Conservation (phyloP, 2,329 filamentous ascomycete genomes). For the Aspergillus fumigatus region DNA sequence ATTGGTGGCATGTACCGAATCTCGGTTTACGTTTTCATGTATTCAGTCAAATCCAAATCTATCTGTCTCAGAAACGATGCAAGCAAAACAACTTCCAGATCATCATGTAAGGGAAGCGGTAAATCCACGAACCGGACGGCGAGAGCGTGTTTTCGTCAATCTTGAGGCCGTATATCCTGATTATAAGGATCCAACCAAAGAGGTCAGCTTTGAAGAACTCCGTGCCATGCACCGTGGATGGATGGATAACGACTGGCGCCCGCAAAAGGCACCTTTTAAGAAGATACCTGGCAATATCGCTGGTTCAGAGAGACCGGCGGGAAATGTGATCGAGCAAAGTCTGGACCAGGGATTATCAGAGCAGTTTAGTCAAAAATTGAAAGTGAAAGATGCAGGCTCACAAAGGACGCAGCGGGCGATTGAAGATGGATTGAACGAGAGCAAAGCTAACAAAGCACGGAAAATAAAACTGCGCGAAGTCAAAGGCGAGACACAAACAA, state of each 20-base stretch:
- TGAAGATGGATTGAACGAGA: constrained; percentile 21
- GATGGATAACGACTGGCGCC: constrained; percentile 52
- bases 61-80: constrained; percentile 34
- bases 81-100: constrained; percentile 58
- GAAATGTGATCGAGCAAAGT: constrained; percentile 15
- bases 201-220: constrained; percentile 89
- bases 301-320: constrained; percentile 14
- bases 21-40: constrained; percentile 44
- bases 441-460: constrained; percentile 47
- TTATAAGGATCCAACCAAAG: constrained; percentile 63
- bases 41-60: constrained; percentile 47
- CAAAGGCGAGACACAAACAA: constrained; percentile 83
- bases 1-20: constrained; percentile 54
- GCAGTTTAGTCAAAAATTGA: constrained; percentile 30
- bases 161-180: constrained; percentile 81
- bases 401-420: constrained; percentile 11
- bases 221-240: constrained; percentile 72
- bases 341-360: constrained; percentile 23
- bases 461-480: constrained; percentile 80
- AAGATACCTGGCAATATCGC: constrained; percentile 43
- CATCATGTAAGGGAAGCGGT: constrained; percentile 74
- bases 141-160: constrained; percentile 83
- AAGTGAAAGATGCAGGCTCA: constrained; percentile 19
- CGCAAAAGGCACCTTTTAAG: constrained; percentile 50
- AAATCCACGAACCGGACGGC: constrained; percentile 76